phyloP scores from a whole-genome alignment of 768 basidiomycete species.

The Calvatia gigantea region DNA sequence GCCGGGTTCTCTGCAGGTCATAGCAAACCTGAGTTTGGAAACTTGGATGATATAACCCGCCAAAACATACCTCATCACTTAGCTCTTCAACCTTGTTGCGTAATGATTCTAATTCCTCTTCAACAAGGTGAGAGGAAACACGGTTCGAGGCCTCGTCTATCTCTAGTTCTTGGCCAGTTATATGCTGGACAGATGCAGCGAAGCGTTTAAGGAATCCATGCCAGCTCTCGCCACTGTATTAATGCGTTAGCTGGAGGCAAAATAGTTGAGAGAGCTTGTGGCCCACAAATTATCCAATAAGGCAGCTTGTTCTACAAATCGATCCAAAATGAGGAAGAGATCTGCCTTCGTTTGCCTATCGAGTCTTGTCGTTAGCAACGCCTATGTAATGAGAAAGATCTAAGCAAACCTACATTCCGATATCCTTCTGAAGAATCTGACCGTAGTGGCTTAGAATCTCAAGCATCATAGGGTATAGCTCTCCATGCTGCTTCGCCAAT shows the following conservation, averaged over 20 bases:
- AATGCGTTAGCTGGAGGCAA: neutral
- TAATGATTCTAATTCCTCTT: constrained; percentile 60
- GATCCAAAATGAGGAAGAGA: constrained; percentile 54
- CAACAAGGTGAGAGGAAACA: constrained; percentile 37
- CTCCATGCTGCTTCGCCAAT: constrained; percentile 57
- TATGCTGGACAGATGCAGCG: constrained; percentile 54
- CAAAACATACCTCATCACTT: constrained; percentile 54
- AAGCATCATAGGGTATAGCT: constrained; percentile 59
- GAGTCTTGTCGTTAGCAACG: constrained; percentile 6
- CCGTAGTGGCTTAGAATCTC: constrained; percentile 56
- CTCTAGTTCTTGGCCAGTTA: constrained; percentile 64
- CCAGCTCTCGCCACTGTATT: constrained; percentile 63
- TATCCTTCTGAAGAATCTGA: constrained; percentile 52
- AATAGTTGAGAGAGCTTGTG: constrained; percentile 11
- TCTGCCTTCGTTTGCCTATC: constrained; percentile 63
- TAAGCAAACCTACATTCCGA: constrained; percentile 65
- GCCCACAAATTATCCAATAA: constrained; percentile 63
- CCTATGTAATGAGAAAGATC: too few relatives aligned
- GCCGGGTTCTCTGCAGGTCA: constrained; percentile 39
- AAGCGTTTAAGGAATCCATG: constrained; percentile 56
- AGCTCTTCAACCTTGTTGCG: constrained; percentile 60
- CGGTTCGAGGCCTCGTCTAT: constrained; percentile 39
- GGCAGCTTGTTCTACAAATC: constrained; percentile 61
- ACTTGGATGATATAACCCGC: neutral
- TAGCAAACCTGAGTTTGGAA: constrained; percentile 1